Conservation (phyloP, 106 monocot genomes). For the Dendrobium catenatum region DNA sequence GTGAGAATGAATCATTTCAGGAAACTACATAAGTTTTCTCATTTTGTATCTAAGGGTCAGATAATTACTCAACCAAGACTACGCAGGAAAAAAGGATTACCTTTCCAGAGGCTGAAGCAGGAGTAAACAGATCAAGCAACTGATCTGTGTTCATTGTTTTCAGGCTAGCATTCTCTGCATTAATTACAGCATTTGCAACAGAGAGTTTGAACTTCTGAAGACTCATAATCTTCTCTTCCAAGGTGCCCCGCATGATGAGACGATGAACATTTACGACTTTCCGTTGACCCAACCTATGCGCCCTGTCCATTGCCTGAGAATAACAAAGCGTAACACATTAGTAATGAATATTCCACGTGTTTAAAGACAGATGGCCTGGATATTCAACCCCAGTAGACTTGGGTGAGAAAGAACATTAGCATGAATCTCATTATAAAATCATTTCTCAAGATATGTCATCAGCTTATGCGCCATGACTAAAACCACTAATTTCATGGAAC, state of each 20-base stretch:
- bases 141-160: slow-evolving; percentile 99
- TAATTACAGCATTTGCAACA: slow-evolving; percentile 81
- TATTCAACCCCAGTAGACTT: no score
- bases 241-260: slow-evolving; percentile 92
- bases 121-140: slow-evolving; percentile 82
- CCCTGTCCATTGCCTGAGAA: slow-evolving; percentile 93
- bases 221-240: slow-evolving; percentile 99
- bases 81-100: slow-evolving; percentile 20
- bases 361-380: no score
- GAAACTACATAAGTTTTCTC: background rate
- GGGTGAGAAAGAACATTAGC: no score
- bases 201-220: slow-evolving; percentile 89
- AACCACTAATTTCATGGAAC: no score
- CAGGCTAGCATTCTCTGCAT: slow-evolving; percentile 85
- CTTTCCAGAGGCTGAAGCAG: slow-evolving; percentile 40
- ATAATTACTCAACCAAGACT: background rate
- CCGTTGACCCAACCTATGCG: slow-evolving; percentile 85
- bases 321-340: background rate
- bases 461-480: no score
- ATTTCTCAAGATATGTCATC: no score
- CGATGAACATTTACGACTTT: slow-evolving; percentile 97
- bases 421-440: no score
- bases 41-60: background rate
- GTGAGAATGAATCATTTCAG: no score
- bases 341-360: background rate